These are phyloP conservation scores for Flaveria brownii DNA, from an alignment of 129 eudicot genomes.

Conservation along the genomic window DNA sequence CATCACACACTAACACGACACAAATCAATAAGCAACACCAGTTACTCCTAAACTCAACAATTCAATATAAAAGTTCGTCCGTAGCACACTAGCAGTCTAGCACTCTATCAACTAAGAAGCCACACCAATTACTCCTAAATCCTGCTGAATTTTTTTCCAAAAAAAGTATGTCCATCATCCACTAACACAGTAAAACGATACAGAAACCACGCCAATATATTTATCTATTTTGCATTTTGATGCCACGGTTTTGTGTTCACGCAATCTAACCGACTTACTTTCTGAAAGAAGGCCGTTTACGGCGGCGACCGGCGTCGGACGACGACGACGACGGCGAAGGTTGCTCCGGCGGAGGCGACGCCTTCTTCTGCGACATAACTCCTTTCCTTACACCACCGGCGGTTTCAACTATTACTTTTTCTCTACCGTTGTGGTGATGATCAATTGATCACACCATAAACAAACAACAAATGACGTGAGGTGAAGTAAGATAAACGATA, in stretches of 20 bases:
- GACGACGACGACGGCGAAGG: conserved; percentile 31
- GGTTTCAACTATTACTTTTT: background rate
- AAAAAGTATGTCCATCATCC: too few relatives aligned
- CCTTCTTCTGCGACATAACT: conserved; percentile 38
- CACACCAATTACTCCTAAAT: background rate
- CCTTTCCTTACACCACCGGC: background rate
- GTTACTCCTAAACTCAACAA: conserved; percentile 2
- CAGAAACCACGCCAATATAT: too few relatives aligned
- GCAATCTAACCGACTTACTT: conserved; percentile 27
- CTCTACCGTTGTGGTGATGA: conserved; percentile 2
- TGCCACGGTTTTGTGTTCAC: too few relatives aligned
- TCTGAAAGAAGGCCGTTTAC: conserved; percentile 40
- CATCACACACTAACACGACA: background rate
- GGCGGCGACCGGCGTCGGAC: conserved; percentile 25
- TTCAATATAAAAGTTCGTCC: background rate
- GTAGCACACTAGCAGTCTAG: too few relatives aligned
- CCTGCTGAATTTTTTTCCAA: background rate
- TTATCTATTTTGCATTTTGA: too few relatives aligned
- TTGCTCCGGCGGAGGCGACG: conserved; percentile 30
- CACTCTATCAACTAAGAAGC: background rate
- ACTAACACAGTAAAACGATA: background rate
- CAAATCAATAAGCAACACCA: conserved; percentile 12
- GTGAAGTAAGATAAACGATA: background rate
- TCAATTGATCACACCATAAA: background rate
- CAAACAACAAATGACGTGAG: conserved; percentile 19